A percentile compares a stretch with the other conserved stretches of the same genome.
Conservation (phyloP, 306 rosid species). For the Casuarina glauca region DNA sequence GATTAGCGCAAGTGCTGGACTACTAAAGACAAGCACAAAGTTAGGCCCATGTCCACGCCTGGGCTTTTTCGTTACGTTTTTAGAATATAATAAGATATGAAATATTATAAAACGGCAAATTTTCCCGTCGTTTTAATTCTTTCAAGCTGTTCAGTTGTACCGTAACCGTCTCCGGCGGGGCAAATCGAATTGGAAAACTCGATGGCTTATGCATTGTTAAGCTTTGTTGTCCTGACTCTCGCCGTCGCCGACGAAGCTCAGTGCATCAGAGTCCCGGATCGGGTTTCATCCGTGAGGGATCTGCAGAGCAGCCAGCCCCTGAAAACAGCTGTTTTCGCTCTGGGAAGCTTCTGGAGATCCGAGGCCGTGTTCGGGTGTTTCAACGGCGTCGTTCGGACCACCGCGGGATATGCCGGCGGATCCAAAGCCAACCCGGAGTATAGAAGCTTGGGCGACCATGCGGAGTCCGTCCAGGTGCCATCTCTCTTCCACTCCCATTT, state of each 20-base stretch:
- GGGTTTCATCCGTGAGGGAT: constrained; percentile 36
- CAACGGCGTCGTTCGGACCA: constrained; percentile 75
- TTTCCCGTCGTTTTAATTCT: too few relatives aligned
- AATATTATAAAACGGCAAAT: too few relatives aligned
- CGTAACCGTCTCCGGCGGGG: too few relatives aligned
- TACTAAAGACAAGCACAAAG: too few relatives aligned
- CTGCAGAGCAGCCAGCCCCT: constrained; percentile 39
- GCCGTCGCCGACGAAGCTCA: constrained; percentile 17
- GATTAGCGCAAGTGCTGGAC: too few relatives aligned
- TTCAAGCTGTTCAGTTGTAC: too few relatives aligned
- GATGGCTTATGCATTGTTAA: constrained; percentile 40
- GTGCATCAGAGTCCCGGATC: constrained; percentile 69
- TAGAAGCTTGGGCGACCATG: constrained; percentile 78
- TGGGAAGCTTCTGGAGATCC: constrained; percentile 97
- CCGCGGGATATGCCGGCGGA: constrained; percentile 89
- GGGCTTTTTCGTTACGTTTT: too few relatives aligned
- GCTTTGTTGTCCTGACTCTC: constrained; percentile 29
- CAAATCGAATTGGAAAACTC: too few relatives aligned
- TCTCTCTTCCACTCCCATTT: not conserved
- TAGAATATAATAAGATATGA: too few relatives aligned
- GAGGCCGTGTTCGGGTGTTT: constrained; percentile 91
- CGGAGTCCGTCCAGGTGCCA: constrained; percentile 79
- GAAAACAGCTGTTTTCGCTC: constrained; percentile 67
- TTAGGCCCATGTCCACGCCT: too few relatives aligned
- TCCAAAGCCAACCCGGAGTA: constrained; percentile 79